Percentiles rank a stretch among this genome's conserved stretches.
Conservation (phyloP, 2,329 filamentous ascomycete genomes). For the Emmonsiellopsis sp. region DNA sequence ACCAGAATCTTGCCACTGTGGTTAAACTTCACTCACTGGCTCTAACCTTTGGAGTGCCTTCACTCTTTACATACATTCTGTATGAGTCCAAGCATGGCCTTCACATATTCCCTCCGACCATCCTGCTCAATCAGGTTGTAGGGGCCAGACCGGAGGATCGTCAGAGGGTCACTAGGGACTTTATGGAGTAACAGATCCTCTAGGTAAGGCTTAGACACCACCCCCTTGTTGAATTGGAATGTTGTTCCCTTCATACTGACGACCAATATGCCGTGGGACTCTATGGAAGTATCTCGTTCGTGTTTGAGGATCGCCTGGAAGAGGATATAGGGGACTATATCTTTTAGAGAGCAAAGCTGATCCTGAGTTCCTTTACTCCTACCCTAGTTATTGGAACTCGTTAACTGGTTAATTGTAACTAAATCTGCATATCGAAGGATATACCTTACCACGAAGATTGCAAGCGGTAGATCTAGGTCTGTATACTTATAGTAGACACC, state of each 20-base stretch:
- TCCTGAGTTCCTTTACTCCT: background rate
- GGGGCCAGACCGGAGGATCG: background rate
- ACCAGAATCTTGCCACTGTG: background rate
- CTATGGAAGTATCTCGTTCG: background rate
- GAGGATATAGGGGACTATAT: slow-evolving; percentile 1
- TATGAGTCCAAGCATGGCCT: background rate
- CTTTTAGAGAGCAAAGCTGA: background rate
- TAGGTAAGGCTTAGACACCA: background rate
- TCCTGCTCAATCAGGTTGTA: slow-evolving; percentile 2
- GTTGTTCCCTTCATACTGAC: slow-evolving; percentile 2
- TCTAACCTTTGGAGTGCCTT: background rate
- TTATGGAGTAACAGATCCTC: background rate
- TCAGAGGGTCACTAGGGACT: slow-evolving; percentile 1
- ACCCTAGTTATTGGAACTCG: background rate
- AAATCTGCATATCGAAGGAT: background rate
- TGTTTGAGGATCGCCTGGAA: slow-evolving; percentile 1
- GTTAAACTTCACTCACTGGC: background rate
- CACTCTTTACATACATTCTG: background rate
- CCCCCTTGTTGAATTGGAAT: slow-evolving; percentile 1
- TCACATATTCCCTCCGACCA: background rate
- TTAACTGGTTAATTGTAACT: background rate
- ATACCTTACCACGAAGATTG: background rate
- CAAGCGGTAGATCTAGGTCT: background rate
- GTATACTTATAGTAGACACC: background rate
- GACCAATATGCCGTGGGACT: background rate